phyloP scores from a whole-genome alignment of 2,329 filamentous ascomycete genomes.

The Xylaria sp. region DNA sequence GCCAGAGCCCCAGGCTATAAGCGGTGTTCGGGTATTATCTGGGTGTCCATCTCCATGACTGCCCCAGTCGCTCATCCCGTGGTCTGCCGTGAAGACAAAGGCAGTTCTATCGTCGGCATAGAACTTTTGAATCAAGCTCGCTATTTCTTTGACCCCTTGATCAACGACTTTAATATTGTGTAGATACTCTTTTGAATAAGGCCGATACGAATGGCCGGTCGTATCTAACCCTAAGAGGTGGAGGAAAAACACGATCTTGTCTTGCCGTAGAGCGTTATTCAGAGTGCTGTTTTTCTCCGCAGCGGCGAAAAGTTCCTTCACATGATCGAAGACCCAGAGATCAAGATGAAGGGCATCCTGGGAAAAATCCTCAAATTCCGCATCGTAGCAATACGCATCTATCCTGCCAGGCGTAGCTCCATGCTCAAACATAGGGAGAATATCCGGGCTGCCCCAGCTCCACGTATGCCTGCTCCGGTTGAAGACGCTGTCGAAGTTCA shows the following conservation, averaged over 20 bases:
- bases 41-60: conserved; percentile 98
- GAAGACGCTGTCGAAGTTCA: conserved; percentile 99
- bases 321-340: conserved; percentile 94
- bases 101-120: conserved; percentile 88
- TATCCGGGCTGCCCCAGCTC: conserved; percentile 99
- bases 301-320: conserved; percentile 85
- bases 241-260: conserved; percentile 94
- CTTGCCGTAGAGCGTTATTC: conserved; percentile 76
- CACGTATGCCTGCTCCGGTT: conserved; percentile 96
- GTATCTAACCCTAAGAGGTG: conserved; percentile 94
- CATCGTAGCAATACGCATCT: conserved; percentile 84
- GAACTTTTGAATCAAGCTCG: conserved; percentile 83
- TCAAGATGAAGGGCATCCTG: conserved; percentile 84
- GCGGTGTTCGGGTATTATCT: conserved; percentile 92
- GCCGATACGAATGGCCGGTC: conserved; percentile 84
- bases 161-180: conserved; percentile 96
- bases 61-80: conserved; percentile 99
- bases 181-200: conserved; percentile 95
- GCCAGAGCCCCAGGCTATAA: conserved; percentile 94
- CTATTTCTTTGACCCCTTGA: conserved; percentile 85
- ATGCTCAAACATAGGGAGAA: conserved; percentile 94
- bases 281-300: conserved; percentile 83
- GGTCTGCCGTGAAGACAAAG: conserved; percentile 96
- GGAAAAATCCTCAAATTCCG: conserved; percentile 91
- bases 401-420: conserved; percentile 90